A percentile compares a stretch with the other conserved stretches of the same genome.
These are phyloP conservation scores for Carex cristatella DNA, from an alignment of 176 grass and related monocot species.

Conservation along the genomic window DNA sequence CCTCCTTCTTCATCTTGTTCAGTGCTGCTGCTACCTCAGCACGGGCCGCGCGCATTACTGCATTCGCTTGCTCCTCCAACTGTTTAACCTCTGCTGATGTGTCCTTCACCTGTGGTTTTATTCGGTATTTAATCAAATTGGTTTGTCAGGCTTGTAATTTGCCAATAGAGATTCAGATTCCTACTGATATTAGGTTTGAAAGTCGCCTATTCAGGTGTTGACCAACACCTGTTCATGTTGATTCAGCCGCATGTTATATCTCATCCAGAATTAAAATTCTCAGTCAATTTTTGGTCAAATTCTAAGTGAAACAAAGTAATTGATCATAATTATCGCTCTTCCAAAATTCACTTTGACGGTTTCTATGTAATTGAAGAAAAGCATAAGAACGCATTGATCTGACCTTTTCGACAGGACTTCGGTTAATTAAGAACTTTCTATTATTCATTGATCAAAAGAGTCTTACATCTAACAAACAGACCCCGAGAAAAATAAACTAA, in stretches of 20 bases:
- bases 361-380: background rate
- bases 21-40: slow-evolving; percentile 89
- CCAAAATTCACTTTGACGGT: background rate
- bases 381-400: background rate
- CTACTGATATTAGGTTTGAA: background rate
- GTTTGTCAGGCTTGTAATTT: background rate
- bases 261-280: background rate
- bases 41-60: slow-evolving; percentile 73
- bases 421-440: no score
- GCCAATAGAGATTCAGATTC: background rate
- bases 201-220: no score
- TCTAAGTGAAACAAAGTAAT: background rate
- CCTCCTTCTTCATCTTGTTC: slow-evolving; percentile 99
- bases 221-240: no score
- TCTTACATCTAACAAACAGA: background rate
- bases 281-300: background rate
- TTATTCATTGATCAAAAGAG: background rate
- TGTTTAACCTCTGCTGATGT: slow-evolving; percentile 85
- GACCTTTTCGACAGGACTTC: background rate
- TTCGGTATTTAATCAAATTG: background rate
- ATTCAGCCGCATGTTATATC: background rate
- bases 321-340: background rate
- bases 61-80: slow-evolving; percentile 73
- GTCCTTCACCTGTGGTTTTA: slow-evolving; percentile 62
- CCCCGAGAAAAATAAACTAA: background rate